phyloP scores from a whole-genome alignment of 345 rosid species.

The Eucalyptus cloeziana region DNA sequence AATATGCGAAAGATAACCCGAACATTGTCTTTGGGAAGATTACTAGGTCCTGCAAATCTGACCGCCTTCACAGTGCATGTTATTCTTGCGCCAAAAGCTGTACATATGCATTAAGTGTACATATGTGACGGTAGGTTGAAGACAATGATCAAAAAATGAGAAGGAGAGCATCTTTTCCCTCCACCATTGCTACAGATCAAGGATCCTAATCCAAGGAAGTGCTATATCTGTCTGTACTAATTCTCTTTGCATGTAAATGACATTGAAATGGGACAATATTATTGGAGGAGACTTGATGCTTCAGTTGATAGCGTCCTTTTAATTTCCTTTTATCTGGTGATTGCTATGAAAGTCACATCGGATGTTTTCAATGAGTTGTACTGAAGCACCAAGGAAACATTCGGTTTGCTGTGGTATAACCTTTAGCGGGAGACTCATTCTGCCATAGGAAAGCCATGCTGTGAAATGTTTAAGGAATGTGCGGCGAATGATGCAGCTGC shows the following conservation, averaged over 20 bases:
- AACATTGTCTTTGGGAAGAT: background rate
- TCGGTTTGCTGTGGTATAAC: background rate
- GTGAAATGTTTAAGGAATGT: background rate
- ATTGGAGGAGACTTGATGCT: background rate
- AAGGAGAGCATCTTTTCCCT: background rate
- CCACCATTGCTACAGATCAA: background rate
- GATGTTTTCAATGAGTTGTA: background rate
- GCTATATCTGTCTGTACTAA: background rate
- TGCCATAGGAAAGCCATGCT: background rate
- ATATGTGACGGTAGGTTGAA: background rate
- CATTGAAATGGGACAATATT: background rate
- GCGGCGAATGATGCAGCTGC: background rate
- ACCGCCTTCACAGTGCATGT: background rate
- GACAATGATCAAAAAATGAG: background rate
- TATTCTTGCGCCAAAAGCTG: background rate
- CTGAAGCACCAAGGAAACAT: background rate
- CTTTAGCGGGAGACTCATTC: background rate
- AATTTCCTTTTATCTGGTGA: background rate
- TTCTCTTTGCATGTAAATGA: background rate
- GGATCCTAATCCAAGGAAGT: background rate
- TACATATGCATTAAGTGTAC: background rate
- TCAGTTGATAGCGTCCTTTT: background rate
- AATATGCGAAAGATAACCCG: background rate
- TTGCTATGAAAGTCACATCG: background rate
- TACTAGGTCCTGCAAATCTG: background rate